Base-by-base conservation (phyloP, 1,284 basidiomycete species). In the Irpex rosettiformis region DNA sequence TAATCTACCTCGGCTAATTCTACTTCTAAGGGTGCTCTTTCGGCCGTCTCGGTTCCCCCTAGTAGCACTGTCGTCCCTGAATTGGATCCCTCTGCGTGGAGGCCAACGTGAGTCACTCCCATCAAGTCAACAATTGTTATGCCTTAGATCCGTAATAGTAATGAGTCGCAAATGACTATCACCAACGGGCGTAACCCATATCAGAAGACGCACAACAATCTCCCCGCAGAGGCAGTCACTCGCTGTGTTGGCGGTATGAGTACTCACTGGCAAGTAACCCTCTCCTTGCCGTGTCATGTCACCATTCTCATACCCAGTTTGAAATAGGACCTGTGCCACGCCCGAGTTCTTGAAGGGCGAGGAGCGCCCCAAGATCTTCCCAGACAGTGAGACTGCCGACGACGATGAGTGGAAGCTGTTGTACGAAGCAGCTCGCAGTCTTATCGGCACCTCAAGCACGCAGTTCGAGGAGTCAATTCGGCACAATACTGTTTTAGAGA, bases 241-340 rank as follows among this genome's bases (percentile, higher is more conserved):
- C 68, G 68, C 33, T 61, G 65, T n/a, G 70, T 72, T 22, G 71
- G 71, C 3, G 71, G 71, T n/a, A 73, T 73, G 71, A 54, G 61
- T 27, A 70, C 69, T 25, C 69, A 71, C 57, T 71, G 69, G 67
- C 21, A 16, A 37, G 33, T 16, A n/a, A 37, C 33, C 7, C 33
- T 37, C 33, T 37, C 16, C 33, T 16, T 16, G 6, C 43, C 43
- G 18, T 22, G 18, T 8, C 43, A 18, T 13, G 21, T 22, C 8
- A 11, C 43, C 2, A n/a, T 45, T 22, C 13, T 8, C 8, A 45
- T 45, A 18, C 13, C 16, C 7, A 22, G 8, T 18, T 8, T 18
- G 18, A 8, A 45, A 18, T 3, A 45, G 43, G 43, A 71, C 69
- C 6, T 69, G 70, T 56, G 65, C 69, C 8, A 70, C 68, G 1